Evolutionary conservation across 331 rosid genomes (phyloP), one percentile per base, ranked within the genome.

Genomic region (Quercus phellos): DNA sequence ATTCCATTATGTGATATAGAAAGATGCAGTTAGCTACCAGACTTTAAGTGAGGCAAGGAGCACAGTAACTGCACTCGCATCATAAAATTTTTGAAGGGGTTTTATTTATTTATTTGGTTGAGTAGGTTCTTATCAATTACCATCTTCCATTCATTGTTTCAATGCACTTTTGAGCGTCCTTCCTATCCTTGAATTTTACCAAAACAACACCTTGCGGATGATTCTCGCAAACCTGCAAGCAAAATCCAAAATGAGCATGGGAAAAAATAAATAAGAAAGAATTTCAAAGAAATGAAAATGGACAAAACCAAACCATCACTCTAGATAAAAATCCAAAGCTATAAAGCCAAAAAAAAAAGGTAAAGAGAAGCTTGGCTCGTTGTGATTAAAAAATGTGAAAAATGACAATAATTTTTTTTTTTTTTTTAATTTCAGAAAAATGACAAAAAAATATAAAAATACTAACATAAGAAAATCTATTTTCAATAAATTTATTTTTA

Each of bases 91-190:
- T 56, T 53, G 10, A 77, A n/a, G 2, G 21, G 27, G 0, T 18
- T 9, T 10, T 29, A 51, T 10, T 46, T 46, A 46, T 46, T 46
- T 46, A 46, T 46, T 46, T 46, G 51, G 51, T 16, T 64, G 19
- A 50, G 56, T n/a, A 70, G 50, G 54, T 6, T 16, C 34, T 38
- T 21, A 63, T 27, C 51, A 76, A 73, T 88, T 92, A 95, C 98
- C 99, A 93, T 92, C 99, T 91, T 83, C 99, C 99, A 74, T 93
- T 84, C 97, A 91, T 95, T 88, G 89, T 54, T 77, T 93, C 91
- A 84, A 92, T 90, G 92, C 99, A 95, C 82, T 85, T 87, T 61
- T 86, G 93, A 84, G 97, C 99, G 87, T 93, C 99, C 83, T 70
- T 91, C 88, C 93, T 83, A 79, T 95, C 99, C 86, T 93, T 91